These are phyloP conservation scores for Iris pallida DNA, from an alignment of 116 monocot genomes.

Conservation along the genomic window DNA sequence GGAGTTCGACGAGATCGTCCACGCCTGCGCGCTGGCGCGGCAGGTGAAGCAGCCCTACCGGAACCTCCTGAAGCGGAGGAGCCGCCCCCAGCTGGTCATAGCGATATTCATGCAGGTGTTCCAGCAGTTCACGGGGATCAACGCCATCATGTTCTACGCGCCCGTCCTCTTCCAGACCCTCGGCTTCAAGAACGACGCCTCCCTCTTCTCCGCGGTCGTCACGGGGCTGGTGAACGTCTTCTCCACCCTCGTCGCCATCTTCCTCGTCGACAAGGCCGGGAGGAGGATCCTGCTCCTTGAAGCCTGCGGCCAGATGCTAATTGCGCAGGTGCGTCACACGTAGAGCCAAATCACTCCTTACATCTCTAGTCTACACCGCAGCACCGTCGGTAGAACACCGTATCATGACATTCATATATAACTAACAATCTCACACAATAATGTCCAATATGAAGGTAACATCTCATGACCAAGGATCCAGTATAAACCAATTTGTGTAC, in stretches of 20 bases:
- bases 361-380: no score
- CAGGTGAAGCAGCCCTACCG: slow-evolving; percentile 6
- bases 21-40: neutral
- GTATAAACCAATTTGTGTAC: no score
- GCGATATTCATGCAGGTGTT: slow-evolving; percentile 5
- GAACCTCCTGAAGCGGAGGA: slow-evolving; percentile 8
- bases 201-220: slow-evolving; percentile 13
- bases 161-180: slow-evolving; percentile 18
- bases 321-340: neutral
- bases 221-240: slow-evolving; percentile 12
- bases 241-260: slow-evolving; percentile 8
- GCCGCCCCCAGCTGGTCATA: slow-evolving; percentile 22
- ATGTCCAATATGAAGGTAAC: no score
- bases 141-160: slow-evolving; percentile 24
- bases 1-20: neutral
- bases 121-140: slow-evolving; percentile 18
- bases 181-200: slow-evolving; percentile 14
- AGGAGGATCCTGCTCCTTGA: slow-evolving; percentile 4
- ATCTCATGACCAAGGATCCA: no score
- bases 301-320: slow-evolving; percentile 13
- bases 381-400: no score
- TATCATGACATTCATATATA: no score
- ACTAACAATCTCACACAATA: no score
- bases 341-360: no score
- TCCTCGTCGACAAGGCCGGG: slow-evolving; percentile 6